Base-by-base conservation (phyloP, 306 rosid species). In the Neltuma alba region DNA sequence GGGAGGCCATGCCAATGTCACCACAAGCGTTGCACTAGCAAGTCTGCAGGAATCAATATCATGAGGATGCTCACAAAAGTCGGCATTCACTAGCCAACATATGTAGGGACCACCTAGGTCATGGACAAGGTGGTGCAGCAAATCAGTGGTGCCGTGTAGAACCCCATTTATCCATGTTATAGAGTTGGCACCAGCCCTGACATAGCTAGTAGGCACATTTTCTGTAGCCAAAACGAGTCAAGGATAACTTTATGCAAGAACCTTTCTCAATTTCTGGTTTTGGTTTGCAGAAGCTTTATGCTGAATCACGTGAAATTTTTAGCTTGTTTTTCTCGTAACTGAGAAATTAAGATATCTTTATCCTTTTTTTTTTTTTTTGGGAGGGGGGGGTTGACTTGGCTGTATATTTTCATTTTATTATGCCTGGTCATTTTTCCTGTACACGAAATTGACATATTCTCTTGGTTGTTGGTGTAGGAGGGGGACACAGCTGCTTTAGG, bases 401-500 rank as follows among this genome's bases (percentile, higher is more conserved):
- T 38, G 5, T 44, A 40, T 38, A n/a, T n/a, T n/a, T 62, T 50
- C n/a, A 20, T 38, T 48, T 57, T 6, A 65, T 58, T 20, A 27
- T 12, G 36, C 55, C 18, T 37, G 20, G 36, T 62, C 69, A 45
- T 38, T 54, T n/a, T 1, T 18, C 33, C 25, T 10, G 1, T 16
- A 18, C 40, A 36, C 72, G 65, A 47, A 71, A 76, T 73, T 52
- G 40, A 86, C 62, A 23, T 80, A 2, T 76, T 64, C 64, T 50
- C 38, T 13, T 48, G 40, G 52, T 79, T 82, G 54, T 79, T 87
- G 74, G 62, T 87, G 80, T 65, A 90, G 99, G 99, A 37, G 99
- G 99, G 45, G 99, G 99, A 66, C 99, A 96, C 84, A 93, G 97
- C 85, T 96, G 99, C 88, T 96, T 91, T 77, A 88, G 84, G 87